Evolutionary conservation across 345 rosid species (phyloP), one percentile per base, ranked within the genome.

Genomic region (Atalantia buxifolia): DNA sequence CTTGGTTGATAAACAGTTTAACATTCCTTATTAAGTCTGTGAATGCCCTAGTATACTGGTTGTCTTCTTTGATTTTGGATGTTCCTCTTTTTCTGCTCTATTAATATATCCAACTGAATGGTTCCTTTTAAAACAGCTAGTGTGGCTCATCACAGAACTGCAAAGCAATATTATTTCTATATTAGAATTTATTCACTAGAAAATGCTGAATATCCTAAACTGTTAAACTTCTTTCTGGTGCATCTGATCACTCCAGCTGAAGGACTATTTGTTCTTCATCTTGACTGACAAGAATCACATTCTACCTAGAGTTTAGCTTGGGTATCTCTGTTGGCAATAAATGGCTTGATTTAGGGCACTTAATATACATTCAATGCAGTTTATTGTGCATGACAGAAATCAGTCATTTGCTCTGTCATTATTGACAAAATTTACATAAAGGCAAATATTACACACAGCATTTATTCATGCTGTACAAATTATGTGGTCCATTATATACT

Each of bases 261-360:
- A 74, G 69, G 73, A 31, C 53, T 16, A 42, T 38, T 45, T 45
- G 16, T 33, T 61, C 59, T 63, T 66, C 22, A 40, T 70, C 63
- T 62, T 61, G 68, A 76, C 55, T 60, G 62, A 53, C 59, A 72
- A 61, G 74, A 83, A 76, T 65, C 76, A 66, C 73, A 60, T 68
- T 79, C 60, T 42, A 30, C 42, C 74, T 62, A 5, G 55, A 69
- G 31, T 53, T 77, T 76, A n/a, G 24, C 50, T 65, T n/a, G 33
- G 55, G 45, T 28, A 65, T 66, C 67, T 22, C 75, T 77, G 64
- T 40, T 67, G 75, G 22, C 57, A 72, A 57, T 45, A 30, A 81
- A 62, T 76, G 66, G 30, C 60, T 64, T 71, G 53, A 56, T 63
- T 57, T 21, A 30, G 78, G 27, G 55, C 22, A 72, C 75, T 19